Percentiles rank a stretch among this genome's conserved stretches.
phyloP scores from a whole-genome alignment of 1,284 basidiomycete species.

The Rhodotorula sp. region DNA sequence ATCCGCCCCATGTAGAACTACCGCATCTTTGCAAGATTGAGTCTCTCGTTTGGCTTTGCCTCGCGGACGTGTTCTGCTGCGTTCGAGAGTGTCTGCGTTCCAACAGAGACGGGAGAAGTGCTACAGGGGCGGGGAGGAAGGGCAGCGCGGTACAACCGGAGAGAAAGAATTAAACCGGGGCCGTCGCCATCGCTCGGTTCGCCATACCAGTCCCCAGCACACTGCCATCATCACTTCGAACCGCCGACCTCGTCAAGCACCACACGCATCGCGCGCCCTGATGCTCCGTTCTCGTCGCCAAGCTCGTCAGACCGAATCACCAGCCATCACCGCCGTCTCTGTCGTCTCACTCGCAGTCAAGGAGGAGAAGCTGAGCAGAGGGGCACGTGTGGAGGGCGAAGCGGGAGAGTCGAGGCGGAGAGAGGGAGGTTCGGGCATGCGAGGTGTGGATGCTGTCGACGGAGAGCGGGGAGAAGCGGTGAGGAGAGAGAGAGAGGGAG shows the following conservation, averaged over 20 bases:
- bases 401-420: slow-evolving; percentile 13
- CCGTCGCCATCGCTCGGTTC: too few species aligned
- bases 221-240: neutral
- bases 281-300: neutral
- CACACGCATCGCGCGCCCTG: neutral
- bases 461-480: neutral
- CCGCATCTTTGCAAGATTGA: neutral
- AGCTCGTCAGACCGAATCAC: slow-evolving; percentile 27
- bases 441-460: neutral
- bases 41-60: neutral
- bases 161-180: neutral
- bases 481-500: neutral
- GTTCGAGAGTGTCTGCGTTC: neutral
- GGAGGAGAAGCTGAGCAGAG: neutral
- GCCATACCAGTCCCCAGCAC: too few species aligned
- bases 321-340: neutral
- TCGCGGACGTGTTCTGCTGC: neutral
- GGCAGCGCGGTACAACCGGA: neutral
- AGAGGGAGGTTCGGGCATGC: neutral
- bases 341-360: neutral
- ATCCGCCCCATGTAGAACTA: neutral
- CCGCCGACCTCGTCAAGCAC: neutral
- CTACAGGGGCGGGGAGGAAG: neutral
- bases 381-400: neutral
- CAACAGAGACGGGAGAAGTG: neutral